Conservation (phyloP, 1,284 basidiomycete species). For the Exobasidium rhododendri region DNA sequence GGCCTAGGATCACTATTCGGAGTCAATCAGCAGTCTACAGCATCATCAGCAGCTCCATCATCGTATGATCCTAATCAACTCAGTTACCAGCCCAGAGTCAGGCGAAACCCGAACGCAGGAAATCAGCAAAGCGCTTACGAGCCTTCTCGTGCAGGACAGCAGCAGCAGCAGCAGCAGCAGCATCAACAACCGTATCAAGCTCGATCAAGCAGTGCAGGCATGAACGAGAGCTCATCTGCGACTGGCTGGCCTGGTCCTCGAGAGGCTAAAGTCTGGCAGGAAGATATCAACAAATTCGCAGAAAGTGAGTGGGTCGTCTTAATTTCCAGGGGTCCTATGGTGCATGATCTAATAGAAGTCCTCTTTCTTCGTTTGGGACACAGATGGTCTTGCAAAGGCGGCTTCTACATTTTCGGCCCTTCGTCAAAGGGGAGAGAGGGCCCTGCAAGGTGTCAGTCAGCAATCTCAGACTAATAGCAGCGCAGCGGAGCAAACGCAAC, state of each 20-base stretch:
- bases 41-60: conserved; percentile 12
- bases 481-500: neutral
- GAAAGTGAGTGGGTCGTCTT: conserved; percentile 21
- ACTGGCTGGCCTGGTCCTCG: conserved; percentile 37
- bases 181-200: conserved; percentile 13
- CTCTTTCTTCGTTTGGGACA: no score
- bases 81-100: conserved; percentile 38
- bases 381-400: conserved; percentile 27
- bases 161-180: no score
- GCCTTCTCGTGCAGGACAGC: neutral
- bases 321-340: no score
- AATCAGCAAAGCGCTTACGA: conserved; percentile 12
- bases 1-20: conserved; percentile 1
- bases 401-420: conserved; percentile 40
- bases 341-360: no score
- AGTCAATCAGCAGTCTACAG: neutral
- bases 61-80: conserved; percentile 38
- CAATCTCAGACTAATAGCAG: no score
- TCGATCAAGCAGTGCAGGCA: neutral
- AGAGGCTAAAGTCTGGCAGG: conserved; percentile 45
- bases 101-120: conserved; percentile 15
- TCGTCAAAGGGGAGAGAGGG: conserved; percentile 31
- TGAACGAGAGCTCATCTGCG: conserved; percentile 22
- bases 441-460: conserved; percentile 16
- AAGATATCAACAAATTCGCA: conserved; percentile 42